A percentile compares a stretch with the other conserved stretches of the same genome.
phyloP scores from a whole-genome alignment of 1,139 yeast species.

The Scheffersomyces lignicola region DNA sequence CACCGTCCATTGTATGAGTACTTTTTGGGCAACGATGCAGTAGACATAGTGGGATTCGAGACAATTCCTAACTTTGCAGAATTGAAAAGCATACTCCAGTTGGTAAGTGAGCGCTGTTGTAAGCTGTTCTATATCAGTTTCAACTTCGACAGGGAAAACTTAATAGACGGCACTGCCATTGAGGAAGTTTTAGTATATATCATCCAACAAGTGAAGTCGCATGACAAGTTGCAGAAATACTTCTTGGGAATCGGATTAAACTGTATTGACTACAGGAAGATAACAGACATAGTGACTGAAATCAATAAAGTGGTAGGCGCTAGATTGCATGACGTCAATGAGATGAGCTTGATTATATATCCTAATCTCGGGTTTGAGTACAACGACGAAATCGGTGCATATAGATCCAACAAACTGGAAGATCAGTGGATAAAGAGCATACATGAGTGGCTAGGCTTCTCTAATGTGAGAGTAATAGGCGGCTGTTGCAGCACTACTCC shows the following conservation, averaged over 20 bases:
- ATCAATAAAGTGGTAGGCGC: constrained; percentile 8
- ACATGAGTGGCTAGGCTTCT: constrained; percentile 30
- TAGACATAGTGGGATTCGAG: constrained; percentile 61
- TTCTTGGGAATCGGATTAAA: constrained; percentile 42
- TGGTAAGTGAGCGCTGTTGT: constrained; percentile 17
- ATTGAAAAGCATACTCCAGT: constrained; percentile 32
- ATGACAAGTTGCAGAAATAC: constrained; percentile 10
- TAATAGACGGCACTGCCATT: constrained; percentile 37
- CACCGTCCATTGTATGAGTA: constrained; percentile 50
- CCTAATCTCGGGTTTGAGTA: constrained; percentile 42
- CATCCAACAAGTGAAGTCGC: constrained; percentile 5
- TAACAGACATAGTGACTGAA: constrained; percentile 19
- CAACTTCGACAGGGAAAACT: constrained; percentile 23
- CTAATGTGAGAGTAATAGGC: constrained; percentile 45
- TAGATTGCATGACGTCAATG: constrained; percentile 10
- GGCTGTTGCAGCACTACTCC: constrained; percentile 63
- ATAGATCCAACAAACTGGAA: constrained; percentile 11
- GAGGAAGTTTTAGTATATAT: constrained; percentile 14
- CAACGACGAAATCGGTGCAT: constrained; percentile 13
- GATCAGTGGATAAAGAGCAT: constrained; percentile 31
- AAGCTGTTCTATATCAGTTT: constrained; percentile 29
- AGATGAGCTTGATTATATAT: constrained; percentile 29
- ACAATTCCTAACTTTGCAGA: constrained; percentile 63
- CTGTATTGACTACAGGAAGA: constrained; percentile 32
- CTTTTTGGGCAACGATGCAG: constrained; percentile 32